These are phyloP conservation scores for Aspergillus conjunctus DNA, from an alignment of 495 filamentous ascomycete species.

Conservation along the genomic window DNA sequence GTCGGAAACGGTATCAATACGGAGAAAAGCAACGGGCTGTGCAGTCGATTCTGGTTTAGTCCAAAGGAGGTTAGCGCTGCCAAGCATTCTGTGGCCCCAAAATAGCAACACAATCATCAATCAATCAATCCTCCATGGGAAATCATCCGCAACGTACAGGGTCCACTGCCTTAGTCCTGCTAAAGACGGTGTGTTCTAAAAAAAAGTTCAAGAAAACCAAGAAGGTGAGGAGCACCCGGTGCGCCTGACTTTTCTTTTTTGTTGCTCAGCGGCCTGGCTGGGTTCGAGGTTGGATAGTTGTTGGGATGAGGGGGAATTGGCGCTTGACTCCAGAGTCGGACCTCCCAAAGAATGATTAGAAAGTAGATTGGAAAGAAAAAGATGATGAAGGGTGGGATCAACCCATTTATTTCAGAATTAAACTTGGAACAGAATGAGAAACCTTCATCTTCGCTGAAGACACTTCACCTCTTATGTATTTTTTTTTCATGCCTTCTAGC, in stretches of 20 bases:
- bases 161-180: not conserved
- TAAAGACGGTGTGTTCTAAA: conserved; percentile 5
- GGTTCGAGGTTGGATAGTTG: no score
- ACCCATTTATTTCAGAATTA: not conserved
- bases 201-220: not conserved
- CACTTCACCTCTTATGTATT: not conserved
- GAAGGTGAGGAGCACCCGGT: not conserved
- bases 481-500: not conserved
- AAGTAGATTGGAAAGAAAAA: not conserved
- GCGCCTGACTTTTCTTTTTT: not conserved
- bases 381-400: not conserved
- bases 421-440: not conserved
- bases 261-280: not conserved
- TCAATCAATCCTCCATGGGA: no score
- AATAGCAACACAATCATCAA: not conserved
- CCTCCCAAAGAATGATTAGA: not conserved
- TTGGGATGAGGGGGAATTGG: not conserved
- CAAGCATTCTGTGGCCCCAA: not conserved
- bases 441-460: not conserved
- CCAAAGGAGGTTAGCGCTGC: not conserved
- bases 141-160: not conserved
- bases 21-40: not conserved
- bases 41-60: not conserved
- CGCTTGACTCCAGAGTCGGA: not conserved
- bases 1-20: conserved; percentile 1